phyloP scores from a whole-genome alignment of 495 filamentous ascomycete genomes.

The Monascus purpureus region DNA sequence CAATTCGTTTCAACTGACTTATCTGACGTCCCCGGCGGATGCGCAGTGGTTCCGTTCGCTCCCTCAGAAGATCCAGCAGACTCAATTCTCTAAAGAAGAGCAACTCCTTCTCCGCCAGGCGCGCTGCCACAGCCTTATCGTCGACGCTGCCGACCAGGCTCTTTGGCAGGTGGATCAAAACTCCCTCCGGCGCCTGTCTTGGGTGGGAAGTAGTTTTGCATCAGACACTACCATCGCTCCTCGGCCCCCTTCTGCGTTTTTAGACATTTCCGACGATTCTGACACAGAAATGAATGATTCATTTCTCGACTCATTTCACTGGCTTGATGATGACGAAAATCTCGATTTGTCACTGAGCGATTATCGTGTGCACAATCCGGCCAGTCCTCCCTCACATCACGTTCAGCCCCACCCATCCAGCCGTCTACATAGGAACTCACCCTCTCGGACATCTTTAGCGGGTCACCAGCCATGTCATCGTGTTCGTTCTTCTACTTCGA shows the following conservation, averaged over 20 bases:
- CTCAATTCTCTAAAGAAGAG: slow-evolving; percentile 61
- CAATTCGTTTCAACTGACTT: slow-evolving; percentile 26
- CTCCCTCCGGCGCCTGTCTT: no score
- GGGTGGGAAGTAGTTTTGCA: no score
- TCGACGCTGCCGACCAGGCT: slow-evolving; percentile 59
- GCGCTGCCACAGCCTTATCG: slow-evolving; percentile 43
- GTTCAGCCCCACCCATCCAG: slow-evolving; percentile 5
- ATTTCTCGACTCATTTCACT: slow-evolving; percentile 58
- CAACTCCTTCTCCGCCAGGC: slow-evolving; percentile 43
- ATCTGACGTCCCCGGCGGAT: slow-evolving; percentile 37
- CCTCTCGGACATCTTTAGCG: slow-evolving; percentile 19
- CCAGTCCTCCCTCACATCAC: slow-evolving; percentile 5
- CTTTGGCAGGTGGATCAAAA: no score
- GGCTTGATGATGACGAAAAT: slow-evolving; percentile 68
- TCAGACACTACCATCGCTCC: no score
- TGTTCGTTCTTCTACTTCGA: slow-evolving; percentile 31
- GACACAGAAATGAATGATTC: slow-evolving; percentile 25
- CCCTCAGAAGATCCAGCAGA: slow-evolving; percentile 56
- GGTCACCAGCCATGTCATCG: slow-evolving; percentile 13
- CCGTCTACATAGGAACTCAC: slow-evolving; percentile 32
- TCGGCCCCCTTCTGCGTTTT: background rate
- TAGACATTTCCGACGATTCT: background rate
- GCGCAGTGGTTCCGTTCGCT: slow-evolving; percentile 57
- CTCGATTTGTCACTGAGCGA: slow-evolving; percentile 54
- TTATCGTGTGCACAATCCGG: slow-evolving; percentile 27